Evolutionary conservation across 305 asterid species (phyloP), one percentile per base, ranked within the genome.

Genomic region (Solanum chacoense): DNA sequence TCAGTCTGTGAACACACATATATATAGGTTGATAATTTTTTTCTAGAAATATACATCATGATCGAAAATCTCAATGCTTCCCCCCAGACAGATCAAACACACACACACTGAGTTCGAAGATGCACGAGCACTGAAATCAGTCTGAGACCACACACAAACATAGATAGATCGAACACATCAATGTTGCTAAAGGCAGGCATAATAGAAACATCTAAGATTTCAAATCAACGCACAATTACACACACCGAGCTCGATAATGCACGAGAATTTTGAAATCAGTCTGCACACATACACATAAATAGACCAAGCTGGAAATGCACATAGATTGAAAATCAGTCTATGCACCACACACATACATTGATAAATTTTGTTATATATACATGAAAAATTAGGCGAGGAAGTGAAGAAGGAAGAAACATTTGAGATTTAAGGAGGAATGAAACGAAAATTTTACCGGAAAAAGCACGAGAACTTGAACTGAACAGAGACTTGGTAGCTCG

Each of bases 401-500:
- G 26, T 3, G 6, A n/a, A 6, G 7, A 78, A 65, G 72, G 28
- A 65, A 65, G 72, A 6, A 7, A 12, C 50, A 78, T 65, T 11
- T 7, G 7, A 24, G 29, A 37, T n/a, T 74, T 37, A 38, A 38
- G 6, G 8, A 8, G 37, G 63, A 45, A 69, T 1, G 8, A 4
- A 38, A 18, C 13, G 10, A 28, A 37, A 42, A 55, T 9, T 34
- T 90, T 93, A 95, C 99, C 98, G 24, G 97, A 92, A 91, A 93
- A 91, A 32, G 95, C 90, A 69, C 97, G 98, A 88, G 95, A 90
- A 31, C 92, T 90, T 63, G 98, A 93, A 42, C 92, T 88, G 63
- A 95, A 89, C 85, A 97, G 76, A 42, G 94, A 91, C 91, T 95
- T 94, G n/a, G 98, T 96, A 26, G 90, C 90, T 85, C 90, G 88